Percentiles rank a stretch among this genome's conserved stretches.
These are phyloP conservation scores for Periglandula ipomoeae DNA, from an alignment of 2,329 filamentous ascomycete species.

Conservation along the genomic window DNA sequence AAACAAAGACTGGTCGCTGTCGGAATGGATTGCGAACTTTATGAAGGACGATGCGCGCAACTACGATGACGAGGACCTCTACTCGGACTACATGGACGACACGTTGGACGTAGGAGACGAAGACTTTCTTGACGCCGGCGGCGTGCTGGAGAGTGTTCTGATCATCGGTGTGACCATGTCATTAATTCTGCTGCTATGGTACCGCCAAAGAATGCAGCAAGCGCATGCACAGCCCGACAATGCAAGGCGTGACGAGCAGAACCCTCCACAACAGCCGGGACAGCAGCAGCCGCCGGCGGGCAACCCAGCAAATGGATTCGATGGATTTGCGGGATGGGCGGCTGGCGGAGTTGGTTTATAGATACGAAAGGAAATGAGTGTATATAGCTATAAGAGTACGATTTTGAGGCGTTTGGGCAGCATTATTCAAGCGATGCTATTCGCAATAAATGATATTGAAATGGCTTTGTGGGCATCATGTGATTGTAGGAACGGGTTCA, in stretches of 20 bases:
- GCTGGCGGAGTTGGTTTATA: slow-evolving; percentile 27
- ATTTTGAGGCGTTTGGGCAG: slow-evolving; percentile 10
- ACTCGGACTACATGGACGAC: slow-evolving; percentile 43
- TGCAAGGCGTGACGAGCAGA: slow-evolving; percentile 12
- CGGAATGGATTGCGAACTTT: slow-evolving; percentile 83
- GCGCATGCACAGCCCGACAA: slow-evolving; percentile 31
- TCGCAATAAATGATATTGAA: background rate
- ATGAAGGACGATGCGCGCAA: slow-evolving; percentile 61
- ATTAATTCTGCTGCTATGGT: slow-evolving; percentile 72
- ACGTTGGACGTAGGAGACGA: slow-evolving; percentile 44
- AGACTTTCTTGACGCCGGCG: slow-evolving; percentile 63
- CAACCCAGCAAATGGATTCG: slow-evolving; percentile 12
- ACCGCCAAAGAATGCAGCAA: slow-evolving; percentile 62
- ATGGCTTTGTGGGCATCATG: background rate
- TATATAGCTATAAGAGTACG: slow-evolving; percentile 8
- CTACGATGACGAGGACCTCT: slow-evolving; percentile 47
- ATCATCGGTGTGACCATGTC: slow-evolving; percentile 70
- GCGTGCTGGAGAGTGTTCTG: slow-evolving; percentile 72
- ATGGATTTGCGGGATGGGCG: slow-evolving; percentile 26
- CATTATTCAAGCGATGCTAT: slow-evolving; percentile 5
- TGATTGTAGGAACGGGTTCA: too few relatives aligned
- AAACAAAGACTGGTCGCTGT: slow-evolving; percentile 66
- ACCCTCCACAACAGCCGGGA: background rate
- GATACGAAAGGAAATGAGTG: slow-evolving; percentile 2
- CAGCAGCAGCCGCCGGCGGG: background rate